Conservation (phyloP, 768 basidiomycete species). For the Macrolepiota dolichaula region DNA sequence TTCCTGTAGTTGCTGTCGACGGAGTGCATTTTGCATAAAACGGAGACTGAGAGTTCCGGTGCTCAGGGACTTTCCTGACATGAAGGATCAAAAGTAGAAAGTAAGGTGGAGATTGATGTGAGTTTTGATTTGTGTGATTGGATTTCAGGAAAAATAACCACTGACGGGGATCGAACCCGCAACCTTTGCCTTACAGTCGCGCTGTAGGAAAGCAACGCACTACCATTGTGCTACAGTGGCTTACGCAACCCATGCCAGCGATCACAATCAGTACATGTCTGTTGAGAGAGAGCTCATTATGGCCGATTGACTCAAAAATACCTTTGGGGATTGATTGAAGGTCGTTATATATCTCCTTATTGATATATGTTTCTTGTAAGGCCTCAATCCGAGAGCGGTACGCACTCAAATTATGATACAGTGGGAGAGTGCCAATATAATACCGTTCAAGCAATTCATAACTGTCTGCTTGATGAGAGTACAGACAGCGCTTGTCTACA, state of each 20-base stretch:
- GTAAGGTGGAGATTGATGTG: not conserved
- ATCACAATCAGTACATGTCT: no score
- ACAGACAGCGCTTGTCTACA: no score
- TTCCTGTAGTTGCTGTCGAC: conserved; percentile 11
- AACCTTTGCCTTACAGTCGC: conserved; percentile 12
- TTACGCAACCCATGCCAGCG: not conserved
- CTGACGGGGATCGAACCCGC: conserved; percentile 15
- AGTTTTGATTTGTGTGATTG: not conserved
- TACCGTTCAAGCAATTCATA: no score
- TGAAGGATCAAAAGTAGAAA: not conserved
- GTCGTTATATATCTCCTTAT: no score
- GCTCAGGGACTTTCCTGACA: conserved; percentile 15
- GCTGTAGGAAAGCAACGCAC: conserved; percentile 16
- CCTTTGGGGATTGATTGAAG: no score
- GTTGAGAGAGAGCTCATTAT: no score
- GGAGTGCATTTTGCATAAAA: conserved; percentile 18
- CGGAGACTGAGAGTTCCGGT: conserved; percentile 15
- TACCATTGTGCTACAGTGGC: conserved; percentile 17
- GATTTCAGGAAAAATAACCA: conserved; percentile 6
- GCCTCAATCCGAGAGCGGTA: no score
- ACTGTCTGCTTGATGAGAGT: no score
- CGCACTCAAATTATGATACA: no score
- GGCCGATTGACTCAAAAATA: no score
- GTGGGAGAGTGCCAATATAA: no score
- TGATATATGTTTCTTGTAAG: no score